These are phyloP conservation scores for Neospermospora avenae DNA, from an alignment of 2,329 filamentous ascomycete species.

Conservation along the genomic window DNA sequence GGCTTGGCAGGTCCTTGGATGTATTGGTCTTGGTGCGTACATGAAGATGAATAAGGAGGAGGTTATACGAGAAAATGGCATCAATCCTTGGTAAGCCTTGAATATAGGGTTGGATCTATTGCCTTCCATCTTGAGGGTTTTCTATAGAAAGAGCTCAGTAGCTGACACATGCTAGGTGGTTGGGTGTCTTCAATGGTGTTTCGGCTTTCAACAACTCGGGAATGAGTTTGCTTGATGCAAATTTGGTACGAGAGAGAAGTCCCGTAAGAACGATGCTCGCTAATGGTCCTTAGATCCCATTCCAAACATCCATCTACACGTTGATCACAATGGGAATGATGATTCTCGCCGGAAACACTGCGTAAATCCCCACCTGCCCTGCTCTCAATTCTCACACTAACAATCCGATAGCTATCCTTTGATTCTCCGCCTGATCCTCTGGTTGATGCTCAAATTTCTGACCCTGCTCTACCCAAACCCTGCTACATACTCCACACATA, in stretches of 20 bases:
- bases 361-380: slow-evolving; percentile 29
- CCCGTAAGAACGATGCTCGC: neutral
- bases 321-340: slow-evolving; percentile 50
- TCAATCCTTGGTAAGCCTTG: slow-evolving; percentile 53
- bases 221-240: slow-evolving; percentile 64
- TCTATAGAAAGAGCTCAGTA: neutral
- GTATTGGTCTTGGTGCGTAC: slow-evolving; percentile 59
- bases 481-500: slow-evolving; percentile 34
- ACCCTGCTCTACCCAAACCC: slow-evolving; percentile 38
- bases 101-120: too few relatives aligned
- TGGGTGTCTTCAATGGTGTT: slow-evolving; percentile 63
- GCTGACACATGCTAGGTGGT: slow-evolving; percentile 44
- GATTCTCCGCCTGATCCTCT: slow-evolving; percentile 58
- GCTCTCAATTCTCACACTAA: neutral
- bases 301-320: slow-evolving; percentile 40
- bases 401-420: slow-evolving; percentile 47
- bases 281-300: slow-evolving; percentile 35
- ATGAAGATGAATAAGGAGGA: slow-evolving; percentile 50
- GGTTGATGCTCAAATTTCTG: slow-evolving; percentile 46
- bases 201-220: slow-evolving; percentile 72
- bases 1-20: slow-evolving; percentile 56
- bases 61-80: slow-evolving; percentile 50
- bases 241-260: slow-evolving; percentile 45
- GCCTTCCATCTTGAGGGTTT: neutral
- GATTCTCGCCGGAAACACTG: slow-evolving; percentile 63